Evolutionary conservation across 371 early-diverging fungal genomes (phyloP), one percentile per base, ranked within the genome.

Genomic region (Rhizopus microsporus): DNA sequence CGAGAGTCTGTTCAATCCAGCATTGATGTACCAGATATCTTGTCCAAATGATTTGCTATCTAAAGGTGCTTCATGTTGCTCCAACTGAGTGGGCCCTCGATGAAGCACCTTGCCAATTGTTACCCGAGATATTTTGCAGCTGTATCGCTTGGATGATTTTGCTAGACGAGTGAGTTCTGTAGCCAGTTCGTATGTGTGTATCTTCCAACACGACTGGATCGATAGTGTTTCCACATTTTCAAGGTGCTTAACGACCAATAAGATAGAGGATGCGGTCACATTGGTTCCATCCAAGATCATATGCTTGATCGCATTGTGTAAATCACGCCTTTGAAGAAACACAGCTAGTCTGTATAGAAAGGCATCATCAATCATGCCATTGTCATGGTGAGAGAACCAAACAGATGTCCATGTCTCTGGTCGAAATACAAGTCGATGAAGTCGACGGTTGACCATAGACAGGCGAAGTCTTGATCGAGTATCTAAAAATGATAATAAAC

Each of bases 11-110:
- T 56, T 68, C 6, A 68, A 51, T 0, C 60, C 60, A 10, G 56
- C 29, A 31, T 59, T 55, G 13, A 60, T 63, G 30, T 57, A 53
- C 52, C 68, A 63, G 2, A 59, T 51, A 59, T 67, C 67, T 48
- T 62, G 67, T 8, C 67, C 67, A 46, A 59, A 67, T 9, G 58
- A 62, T 57, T 56, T 59, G 37, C 57, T 60, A 5, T 59, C 56
- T 30, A 53, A 16, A 1, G 23, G 33, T n/a, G 12, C 13, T 13
- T 23, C 10, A 3, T 8, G 7, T 1, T 39, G 13, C 4, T 51
- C 35, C 12, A 17, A n/a, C 10, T 31, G 23, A 6, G 52, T 34
- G 4, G 49, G 43, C 4, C 67, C 67, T 2, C 62, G 53, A 17
- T 57, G 45, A 10, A 62, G 53, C 13, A 62, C 55, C 32, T 56